Evolutionary conservation across 306 rosid species (phyloP).

Genomic region (Acacia melanoxylon): DNA sequence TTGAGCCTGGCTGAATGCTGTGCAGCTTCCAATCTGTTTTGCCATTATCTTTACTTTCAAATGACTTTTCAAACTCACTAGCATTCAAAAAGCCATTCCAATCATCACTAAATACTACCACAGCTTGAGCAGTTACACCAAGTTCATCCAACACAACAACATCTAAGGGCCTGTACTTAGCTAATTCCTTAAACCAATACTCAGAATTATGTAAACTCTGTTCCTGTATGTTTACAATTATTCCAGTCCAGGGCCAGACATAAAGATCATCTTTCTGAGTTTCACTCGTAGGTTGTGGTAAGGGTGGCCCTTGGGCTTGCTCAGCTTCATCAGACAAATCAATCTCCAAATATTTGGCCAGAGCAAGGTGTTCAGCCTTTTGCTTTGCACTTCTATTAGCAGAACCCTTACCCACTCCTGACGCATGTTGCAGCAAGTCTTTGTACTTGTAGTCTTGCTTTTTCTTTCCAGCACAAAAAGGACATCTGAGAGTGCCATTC

Average conservation of each 20-base stretch:
- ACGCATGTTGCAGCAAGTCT: slow-evolving; percentile 83
- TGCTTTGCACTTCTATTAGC: slow-evolving; percentile 74
- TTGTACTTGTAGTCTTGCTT: slow-evolving; percentile 86
- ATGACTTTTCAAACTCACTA: slow-evolving; percentile 65
- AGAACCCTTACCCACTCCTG: slow-evolving; percentile 92
- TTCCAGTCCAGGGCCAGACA: slow-evolving; percentile 97
- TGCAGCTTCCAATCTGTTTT: slow-evolving; percentile 63
- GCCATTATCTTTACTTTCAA: slow-evolving; percentile 51
- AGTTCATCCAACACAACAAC: slow-evolving; percentile 38
- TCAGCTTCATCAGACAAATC: slow-evolving; percentile 65
- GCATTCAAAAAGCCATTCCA: slow-evolving; percentile 85
- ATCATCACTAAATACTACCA: slow-evolving; percentile 62
- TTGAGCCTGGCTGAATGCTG: slow-evolving; percentile 39
- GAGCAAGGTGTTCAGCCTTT: slow-evolving; percentile 90
- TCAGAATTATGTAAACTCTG: slow-evolving; percentile 43
- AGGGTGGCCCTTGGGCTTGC: slow-evolving; percentile 42
- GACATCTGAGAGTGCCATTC: slow-evolving; percentile 84
- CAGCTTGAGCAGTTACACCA: slow-evolving; percentile 44
- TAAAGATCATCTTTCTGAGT: slow-evolving; percentile 53
- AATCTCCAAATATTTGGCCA: slow-evolving; percentile 69
- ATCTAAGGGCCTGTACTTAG: slow-evolving; percentile 56
- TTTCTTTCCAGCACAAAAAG: slow-evolving; percentile 94
- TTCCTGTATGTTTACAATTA: slow-evolving; percentile 54
- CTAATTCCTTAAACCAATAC: slow-evolving; percentile 60
- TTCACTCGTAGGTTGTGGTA: slow-evolving; percentile 38